Conservation (phyloP, 805 yeast genomes). For the Cephaloascus fragrans region DNA sequence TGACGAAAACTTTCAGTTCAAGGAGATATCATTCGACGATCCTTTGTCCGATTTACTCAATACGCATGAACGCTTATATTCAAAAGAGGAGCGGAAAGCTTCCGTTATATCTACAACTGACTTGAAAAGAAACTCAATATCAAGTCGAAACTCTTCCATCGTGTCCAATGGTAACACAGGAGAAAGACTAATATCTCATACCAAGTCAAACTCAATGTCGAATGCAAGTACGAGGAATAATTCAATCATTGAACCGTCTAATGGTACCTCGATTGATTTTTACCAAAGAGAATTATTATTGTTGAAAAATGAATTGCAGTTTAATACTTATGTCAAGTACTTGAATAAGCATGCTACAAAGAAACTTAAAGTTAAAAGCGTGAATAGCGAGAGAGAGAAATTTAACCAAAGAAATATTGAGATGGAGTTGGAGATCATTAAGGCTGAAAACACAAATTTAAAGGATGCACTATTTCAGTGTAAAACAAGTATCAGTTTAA, state of each 20-base stretch:
- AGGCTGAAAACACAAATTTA: background rate
- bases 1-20: background rate
- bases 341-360: constrained; percentile 15
- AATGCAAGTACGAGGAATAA: constrained; percentile 3
- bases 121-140: constrained; percentile 8
- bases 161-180: background rate
- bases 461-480: background rate
- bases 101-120: constrained; percentile 6
- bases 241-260: constrained; percentile 10
- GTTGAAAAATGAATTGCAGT: constrained; percentile 29
- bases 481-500: constrained; percentile 3
- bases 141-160: background rate
- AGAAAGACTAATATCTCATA: background rate
- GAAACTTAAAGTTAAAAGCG: constrained; percentile 7
- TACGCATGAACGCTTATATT: constrained; percentile 23
- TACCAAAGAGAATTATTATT: constrained; percentile 29
- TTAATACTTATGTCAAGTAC: constrained; percentile 24
- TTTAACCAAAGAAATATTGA: background rate
- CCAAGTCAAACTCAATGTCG: background rate
- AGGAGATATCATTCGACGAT: background rate
- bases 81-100: constrained; percentile 3
- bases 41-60: constrained; percentile 14
- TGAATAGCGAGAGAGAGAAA: constrained; percentile 5
- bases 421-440: background rate
- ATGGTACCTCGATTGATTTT: constrained; percentile 9